Percentiles rank a stretch among this genome's conserved stretches.
phyloP scores from a whole-genome alignment of 2,329 filamentous ascomycete species.

The Zasmidium angulare region DNA sequence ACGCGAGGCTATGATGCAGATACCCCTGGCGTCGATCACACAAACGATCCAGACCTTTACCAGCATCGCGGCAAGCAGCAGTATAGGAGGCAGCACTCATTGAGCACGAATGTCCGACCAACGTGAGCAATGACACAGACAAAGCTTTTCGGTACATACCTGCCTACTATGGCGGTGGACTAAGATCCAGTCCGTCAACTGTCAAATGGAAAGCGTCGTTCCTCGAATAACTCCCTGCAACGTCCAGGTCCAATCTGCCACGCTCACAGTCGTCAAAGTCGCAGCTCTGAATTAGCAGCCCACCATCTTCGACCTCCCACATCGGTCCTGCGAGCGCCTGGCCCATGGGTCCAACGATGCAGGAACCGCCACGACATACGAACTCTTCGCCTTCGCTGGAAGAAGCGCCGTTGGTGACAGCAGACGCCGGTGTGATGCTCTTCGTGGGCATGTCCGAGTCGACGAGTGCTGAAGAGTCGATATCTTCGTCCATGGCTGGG shows the following conservation, averaged over 20 bases:
- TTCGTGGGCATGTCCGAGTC: conserved; percentile 8
- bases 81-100: no score
- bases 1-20: neutral
- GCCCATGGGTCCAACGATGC: conserved; percentile 76
- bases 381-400: conserved; percentile 48
- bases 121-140: no score
- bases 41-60: neutral
- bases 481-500: conserved; percentile 24
- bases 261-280: conserved; percentile 87
- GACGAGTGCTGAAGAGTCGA: neutral
- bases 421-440: conserved; percentile 5
- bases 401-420: conserved; percentile 7
- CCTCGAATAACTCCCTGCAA: conserved; percentile 81
- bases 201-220: conserved; percentile 63
- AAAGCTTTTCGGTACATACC: no score
- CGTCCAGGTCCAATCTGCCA: conserved; percentile 78
- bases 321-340: conserved; percentile 77
- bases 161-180: conserved; percentile 21
- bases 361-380: conserved; percentile 74
- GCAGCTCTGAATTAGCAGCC: conserved; percentile 68
- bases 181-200: conserved; percentile 60
- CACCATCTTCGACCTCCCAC: conserved; percentile 72
- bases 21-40: neutral
- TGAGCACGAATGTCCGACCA: no score
- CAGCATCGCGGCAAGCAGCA: no score